Evolutionary conservation across 495 filamentous ascomycete species (phyloP), one percentile per base, ranked within the genome.

Genomic region (Durotheca rogersii): DNA sequence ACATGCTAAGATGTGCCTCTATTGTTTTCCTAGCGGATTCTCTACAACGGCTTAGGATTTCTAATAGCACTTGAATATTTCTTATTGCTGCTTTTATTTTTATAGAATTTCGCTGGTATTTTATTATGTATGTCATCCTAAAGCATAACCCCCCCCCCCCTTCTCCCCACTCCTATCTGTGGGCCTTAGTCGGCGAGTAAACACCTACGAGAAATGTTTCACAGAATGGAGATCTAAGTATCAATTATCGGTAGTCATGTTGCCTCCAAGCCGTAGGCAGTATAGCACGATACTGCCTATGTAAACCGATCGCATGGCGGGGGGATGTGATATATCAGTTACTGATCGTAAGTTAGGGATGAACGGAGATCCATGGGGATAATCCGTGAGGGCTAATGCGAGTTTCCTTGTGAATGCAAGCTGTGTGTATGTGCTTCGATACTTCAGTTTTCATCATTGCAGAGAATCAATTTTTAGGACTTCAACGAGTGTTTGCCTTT

Each of bases 271-370:
- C 27, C 14, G 11, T 32, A 37, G 18, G 41, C 25, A 47, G 50
- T 59, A 51, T 12, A 14, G 44, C 48, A 27, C 12, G 19, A 57
- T 54, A 32, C 36, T 47, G 19, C 39, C 20, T 51, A 30, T 12
- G 34, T 29, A 35, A 27, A 7, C 21, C 25, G 39, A 46, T 49
- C 37, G 36, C 35, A 30, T 31, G 18, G 29, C 37, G 15, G 38
- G 51, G 38, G 31, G 21, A 65, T 54, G 44, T 65, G 62, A 65
- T 42, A 65, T 42, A 50, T 64, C 61, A 64, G 48, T 40, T 40
- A 31, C 36, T 23, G 21, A 33, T 14, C 25, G 35, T 49, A n/a
- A 16, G 47, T 55, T 42, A 25, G 12, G 42, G 47, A 47, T 31
- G 27, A 61, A 47, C 9, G 35, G 32, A 39, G 33, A 53, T 48